Conservation (phyloP, 2,329 filamentous ascomycete species). For the Xylariaceae sp. region DNA sequence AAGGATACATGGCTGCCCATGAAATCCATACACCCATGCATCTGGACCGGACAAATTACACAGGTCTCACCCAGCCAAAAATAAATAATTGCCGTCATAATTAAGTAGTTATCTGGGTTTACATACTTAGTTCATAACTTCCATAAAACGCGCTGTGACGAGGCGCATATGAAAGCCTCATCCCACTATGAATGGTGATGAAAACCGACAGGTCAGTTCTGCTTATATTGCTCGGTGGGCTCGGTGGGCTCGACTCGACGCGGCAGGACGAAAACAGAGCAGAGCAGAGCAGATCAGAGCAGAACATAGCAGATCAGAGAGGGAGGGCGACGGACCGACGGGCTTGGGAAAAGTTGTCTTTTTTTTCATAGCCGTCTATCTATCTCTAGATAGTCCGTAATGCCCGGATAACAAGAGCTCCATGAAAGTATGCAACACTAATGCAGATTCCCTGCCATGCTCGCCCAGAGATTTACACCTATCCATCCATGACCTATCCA, state of each 20-base stretch:
- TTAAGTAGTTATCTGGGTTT: background rate
- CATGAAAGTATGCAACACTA: slow-evolving; percentile 15
- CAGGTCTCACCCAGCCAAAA: background rate
- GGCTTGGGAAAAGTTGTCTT: too few relatives aligned
- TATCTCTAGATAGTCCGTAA: too few relatives aligned
- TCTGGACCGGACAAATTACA: background rate
- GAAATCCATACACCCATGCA: background rate
- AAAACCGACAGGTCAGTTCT: background rate
- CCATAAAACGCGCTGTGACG: background rate
- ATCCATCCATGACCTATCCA: too few relatives aligned
- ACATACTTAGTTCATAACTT: background rate
- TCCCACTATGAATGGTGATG: background rate
- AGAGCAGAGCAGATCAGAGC: background rate
- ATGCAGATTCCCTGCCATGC: slow-evolving; percentile 13
- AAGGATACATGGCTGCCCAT: background rate
- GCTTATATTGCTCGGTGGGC: background rate
- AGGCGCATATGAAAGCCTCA: background rate
- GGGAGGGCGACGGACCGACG: too few relatives aligned
- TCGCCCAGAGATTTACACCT: slow-evolving; percentile 3
- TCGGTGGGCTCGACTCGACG: background rate
- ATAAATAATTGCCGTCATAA: background rate
- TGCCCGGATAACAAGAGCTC: background rate
- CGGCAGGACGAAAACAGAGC: background rate
- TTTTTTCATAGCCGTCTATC: too few relatives aligned
- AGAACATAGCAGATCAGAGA: background rate